phyloP scores from a whole-genome alignment of 805 yeast genomes.

The Hanseniaspora taiwanica region DNA sequence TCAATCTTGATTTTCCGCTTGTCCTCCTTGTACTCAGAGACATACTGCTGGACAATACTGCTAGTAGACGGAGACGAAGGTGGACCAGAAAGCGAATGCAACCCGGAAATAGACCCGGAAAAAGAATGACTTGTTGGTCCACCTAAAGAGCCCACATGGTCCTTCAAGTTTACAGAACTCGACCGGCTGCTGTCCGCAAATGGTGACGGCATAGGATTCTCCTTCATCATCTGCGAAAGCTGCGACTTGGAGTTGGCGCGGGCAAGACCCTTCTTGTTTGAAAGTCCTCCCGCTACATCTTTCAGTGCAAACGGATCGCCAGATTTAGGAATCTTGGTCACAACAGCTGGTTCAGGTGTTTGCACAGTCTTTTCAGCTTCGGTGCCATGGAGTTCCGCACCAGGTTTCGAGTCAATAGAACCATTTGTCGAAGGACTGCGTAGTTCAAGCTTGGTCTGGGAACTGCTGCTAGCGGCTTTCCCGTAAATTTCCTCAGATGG shows the following conservation, averaged over 20 bases:
- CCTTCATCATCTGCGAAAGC: conserved; percentile 5
- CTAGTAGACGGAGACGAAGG: background rate
- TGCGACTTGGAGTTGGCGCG: background rate
- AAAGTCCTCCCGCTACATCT: background rate
- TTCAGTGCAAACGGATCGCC: background rate
- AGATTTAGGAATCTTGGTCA: background rate
- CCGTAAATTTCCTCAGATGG: background rate
- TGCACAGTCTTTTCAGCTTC: too few species aligned
- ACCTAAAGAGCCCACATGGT: too few species aligned
- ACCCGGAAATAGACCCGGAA: background rate
- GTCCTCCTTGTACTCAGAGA: background rate
- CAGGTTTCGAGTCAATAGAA: background rate
- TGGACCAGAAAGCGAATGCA: background rate
- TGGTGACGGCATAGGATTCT: background rate
- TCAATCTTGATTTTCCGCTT: background rate
- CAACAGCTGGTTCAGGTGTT: too few species aligned
- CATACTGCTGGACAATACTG: background rate
- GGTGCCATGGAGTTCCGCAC: too few species aligned
- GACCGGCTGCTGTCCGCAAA: too few species aligned
- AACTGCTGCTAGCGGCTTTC: too few species aligned
- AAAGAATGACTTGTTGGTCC: too few species aligned
- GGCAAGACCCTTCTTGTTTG: background rate
- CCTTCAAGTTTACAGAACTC: too few species aligned
- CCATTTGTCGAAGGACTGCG: background rate
- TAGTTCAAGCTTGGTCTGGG: background rate